Evolutionary conservation across 176 grass and related monocot species (phyloP).

Genomic region (Oropetium thomaeum): DNA sequence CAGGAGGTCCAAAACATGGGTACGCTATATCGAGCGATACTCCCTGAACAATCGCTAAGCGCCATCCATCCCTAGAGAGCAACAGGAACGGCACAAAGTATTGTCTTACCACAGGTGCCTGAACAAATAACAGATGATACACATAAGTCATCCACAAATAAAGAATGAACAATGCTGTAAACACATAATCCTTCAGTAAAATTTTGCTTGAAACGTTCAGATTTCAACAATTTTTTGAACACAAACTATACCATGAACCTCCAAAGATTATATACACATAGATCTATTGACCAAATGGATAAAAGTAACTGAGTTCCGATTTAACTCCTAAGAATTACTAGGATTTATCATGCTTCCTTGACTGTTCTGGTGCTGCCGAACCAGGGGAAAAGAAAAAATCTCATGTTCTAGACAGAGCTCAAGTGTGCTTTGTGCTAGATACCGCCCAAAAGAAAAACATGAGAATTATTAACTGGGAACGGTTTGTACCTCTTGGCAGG

Average conservation of each 20-base stretch:
- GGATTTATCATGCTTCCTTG: neutral
- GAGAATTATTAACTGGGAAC: neutral
- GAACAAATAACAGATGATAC: constrained; percentile 26
- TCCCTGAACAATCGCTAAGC: constrained; percentile 31
- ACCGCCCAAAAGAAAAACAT: neutral
- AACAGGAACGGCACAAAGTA: constrained; percentile 26
- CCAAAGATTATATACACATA: neutral
- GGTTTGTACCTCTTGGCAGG: constrained; percentile 40
- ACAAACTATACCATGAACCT: neutral
- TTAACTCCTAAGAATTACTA: neutral
- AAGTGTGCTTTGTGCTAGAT: neutral
- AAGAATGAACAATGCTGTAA: neutral
- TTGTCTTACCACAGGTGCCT: constrained; percentile 53
- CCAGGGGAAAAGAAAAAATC: neutral
- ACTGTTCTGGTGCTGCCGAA: neutral
- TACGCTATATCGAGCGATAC: constrained; percentile 15
- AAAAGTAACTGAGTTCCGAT: neutral
- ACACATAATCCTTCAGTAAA: neutral
- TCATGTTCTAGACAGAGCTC: neutral
- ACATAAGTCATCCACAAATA: constrained; percentile 5
- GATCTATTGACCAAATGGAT: neutral
- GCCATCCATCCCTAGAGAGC: constrained; percentile 16
- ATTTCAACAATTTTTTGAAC: neutral
- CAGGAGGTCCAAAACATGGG: neutral
- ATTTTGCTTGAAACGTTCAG: neutral